These are phyloP conservation scores for Hymenoscyphus albidus DNA, from an alignment of 2,329 filamentous ascomycete genomes.

Conservation along the genomic window DNA sequence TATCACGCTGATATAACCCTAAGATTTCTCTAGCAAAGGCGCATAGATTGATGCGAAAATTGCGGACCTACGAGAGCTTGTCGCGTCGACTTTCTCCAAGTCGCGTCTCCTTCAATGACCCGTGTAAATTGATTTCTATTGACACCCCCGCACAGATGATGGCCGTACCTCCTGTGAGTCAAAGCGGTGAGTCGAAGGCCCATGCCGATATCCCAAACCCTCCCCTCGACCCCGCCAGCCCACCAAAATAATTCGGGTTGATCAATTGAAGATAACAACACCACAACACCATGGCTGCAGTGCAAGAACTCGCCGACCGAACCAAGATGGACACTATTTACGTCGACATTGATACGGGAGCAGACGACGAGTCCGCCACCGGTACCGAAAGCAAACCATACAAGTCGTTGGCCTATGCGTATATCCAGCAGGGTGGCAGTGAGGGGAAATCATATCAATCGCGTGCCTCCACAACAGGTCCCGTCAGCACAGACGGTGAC, in stretches of 20 bases:
- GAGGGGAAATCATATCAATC: slow-evolving; percentile 61
- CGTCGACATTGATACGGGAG: slow-evolving; percentile 76
- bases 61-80: background rate
- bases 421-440: slow-evolving; percentile 59
- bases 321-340: slow-evolving; percentile 55
- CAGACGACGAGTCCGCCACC: slow-evolving; percentile 62
- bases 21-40: background rate
- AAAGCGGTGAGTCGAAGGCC: slow-evolving; percentile 20
- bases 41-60: background rate
- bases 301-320: slow-evolving; percentile 50
- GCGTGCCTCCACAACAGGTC: slow-evolving; percentile 62
- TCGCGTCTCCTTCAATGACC: slow-evolving; percentile 14
- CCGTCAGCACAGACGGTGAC: slow-evolving; percentile 60
- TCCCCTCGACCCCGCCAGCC: slow-evolving; percentile 13
- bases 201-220: background rate
- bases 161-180: slow-evolving; percentile 2
- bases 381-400: slow-evolving; percentile 73
- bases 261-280: slow-evolving; percentile 21
- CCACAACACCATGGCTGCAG: slow-evolving; percentile 28
- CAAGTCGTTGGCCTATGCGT: slow-evolving; percentile 76
- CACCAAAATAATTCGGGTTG: slow-evolving; percentile 10
- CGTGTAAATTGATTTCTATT: slow-evolving; percentile 24
- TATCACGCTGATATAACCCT: background rate
- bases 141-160: slow-evolving; percentile 7
- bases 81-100: background rate